A percentile compares a stretch with the other conserved stretches of the same genome.
Evolutionary conservation across 2,329 filamentous ascomycete species (phyloP).

Genomic region (Coniochaeta pulveracea): DNA sequence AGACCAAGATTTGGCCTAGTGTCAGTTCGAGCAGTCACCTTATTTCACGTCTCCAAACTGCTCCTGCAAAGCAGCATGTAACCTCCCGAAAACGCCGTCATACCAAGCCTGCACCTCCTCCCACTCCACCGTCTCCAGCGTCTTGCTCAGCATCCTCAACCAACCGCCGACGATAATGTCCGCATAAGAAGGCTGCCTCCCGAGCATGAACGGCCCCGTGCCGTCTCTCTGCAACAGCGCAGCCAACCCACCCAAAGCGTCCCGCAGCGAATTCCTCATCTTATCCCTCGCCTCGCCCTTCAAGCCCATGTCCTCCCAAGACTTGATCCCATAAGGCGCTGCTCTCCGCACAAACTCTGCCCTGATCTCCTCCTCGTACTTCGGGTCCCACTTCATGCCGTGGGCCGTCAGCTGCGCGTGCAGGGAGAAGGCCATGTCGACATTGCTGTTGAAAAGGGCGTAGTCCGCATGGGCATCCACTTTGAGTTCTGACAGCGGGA

Average conservation of each 20-base stretch:
- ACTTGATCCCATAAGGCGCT: conserved; percentile 22
- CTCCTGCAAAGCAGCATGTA: conserved; percentile 32
- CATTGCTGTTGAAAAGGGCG: conserved; percentile 37
- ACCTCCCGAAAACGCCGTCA: conserved; percentile 33
- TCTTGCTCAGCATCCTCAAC: conserved; percentile 32
- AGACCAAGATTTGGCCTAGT: no score
- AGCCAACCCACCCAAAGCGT: conserved; percentile 27
- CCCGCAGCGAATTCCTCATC: conserved; percentile 25
- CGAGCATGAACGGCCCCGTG: conserved; percentile 36
- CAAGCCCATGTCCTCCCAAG: conserved; percentile 31
- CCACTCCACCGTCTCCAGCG: conserved; percentile 34
- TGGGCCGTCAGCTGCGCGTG: conserved; percentile 28
- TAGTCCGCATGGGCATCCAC: conserved; percentile 22
- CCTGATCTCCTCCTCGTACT: conserved; percentile 27
- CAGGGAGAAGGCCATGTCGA: conserved; percentile 41
- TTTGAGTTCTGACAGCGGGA: conserved; percentile 24
- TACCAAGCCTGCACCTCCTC: conserved; percentile 34
- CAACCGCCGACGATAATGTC: conserved; percentile 47
- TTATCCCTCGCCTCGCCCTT: conserved; percentile 25
- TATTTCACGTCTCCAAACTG: conserved; percentile 15
- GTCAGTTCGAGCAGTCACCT: no score
- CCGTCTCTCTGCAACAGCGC: conserved; percentile 24
- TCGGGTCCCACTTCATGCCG: conserved; percentile 38
- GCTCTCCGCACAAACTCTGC: conserved; percentile 37
- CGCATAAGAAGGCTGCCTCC: conserved; percentile 32